Evolutionary conservation across 306 rosid species (phyloP).

Genomic region (Mucuna pruriens): DNA sequence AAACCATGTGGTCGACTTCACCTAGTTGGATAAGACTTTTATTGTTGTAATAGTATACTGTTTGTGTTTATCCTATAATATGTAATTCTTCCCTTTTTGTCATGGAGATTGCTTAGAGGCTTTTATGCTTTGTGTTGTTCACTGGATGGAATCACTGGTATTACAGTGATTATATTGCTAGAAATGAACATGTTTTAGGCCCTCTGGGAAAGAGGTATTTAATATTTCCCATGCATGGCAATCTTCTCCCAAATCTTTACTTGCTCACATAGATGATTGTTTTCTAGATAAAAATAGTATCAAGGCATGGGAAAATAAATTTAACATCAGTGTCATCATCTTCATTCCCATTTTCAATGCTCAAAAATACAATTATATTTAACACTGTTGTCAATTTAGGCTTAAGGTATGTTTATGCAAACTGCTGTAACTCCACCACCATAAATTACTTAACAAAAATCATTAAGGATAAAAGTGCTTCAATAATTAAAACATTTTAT

Average conservation of each 20-base stretch:
- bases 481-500: neutral
- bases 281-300: constrained; percentile 2
- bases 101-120: neutral
- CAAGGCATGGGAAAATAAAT: neutral
- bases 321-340: neutral
- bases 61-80: neutral
- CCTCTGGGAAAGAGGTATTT: constrained; percentile 13
- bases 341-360: constrained; percentile 11
- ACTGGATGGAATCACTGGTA: neutral
- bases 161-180: neutral
- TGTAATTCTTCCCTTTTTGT: neutral
- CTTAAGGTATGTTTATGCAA: constrained; percentile 1
- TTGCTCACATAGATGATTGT: neutral
- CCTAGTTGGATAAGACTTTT: neutral
- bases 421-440: neutral
- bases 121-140: neutral
- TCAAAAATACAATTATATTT: neutral
- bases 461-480: neutral
- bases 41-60: neutral
- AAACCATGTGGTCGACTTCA: neutral
- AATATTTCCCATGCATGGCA: neutral
- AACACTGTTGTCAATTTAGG: neutral
- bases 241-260: neutral
- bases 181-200: neutral
- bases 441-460: neutral